Evolutionary conservation across 306 rosid genomes (phyloP).

Genomic region (Dryas octopetala): DNA sequence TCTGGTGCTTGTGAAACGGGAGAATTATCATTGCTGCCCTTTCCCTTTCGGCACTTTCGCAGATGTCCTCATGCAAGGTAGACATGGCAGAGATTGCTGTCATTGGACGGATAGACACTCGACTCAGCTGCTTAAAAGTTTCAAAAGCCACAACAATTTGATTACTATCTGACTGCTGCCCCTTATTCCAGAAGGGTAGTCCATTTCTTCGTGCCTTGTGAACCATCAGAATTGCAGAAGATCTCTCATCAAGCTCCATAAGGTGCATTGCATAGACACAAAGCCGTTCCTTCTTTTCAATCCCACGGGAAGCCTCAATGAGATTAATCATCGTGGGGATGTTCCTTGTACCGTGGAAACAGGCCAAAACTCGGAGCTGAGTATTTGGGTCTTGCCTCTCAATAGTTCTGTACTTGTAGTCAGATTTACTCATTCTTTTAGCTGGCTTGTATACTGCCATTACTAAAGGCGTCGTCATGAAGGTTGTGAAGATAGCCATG

Average conservation of each 20-base stretch:
- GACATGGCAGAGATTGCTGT: conserved; percentile 55
- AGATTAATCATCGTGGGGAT: conserved; percentile 72
- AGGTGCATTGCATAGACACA: conserved; percentile 88
- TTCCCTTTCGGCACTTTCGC: conserved; percentile 46
- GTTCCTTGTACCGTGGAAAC: conserved; percentile 62
- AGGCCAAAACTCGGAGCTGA: conserved; percentile 59
- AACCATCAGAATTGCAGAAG: conserved; percentile 68
- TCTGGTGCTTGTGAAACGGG: conserved; percentile 67
- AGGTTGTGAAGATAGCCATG: conserved; percentile 89
- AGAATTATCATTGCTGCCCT: conserved; percentile 55
- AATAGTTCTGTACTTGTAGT: conserved; percentile 56
- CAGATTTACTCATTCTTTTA: conserved; percentile 37
- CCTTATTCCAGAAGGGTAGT: conserved; percentile 64
- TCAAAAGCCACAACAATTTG: conserved; percentile 62
- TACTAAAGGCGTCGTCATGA: conserved; percentile 81
- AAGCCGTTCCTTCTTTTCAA: conserved; percentile 50
- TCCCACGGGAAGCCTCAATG: conserved; percentile 80
- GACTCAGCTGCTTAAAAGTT: conserved; percentile 50
- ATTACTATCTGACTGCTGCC: conserved; percentile 22
- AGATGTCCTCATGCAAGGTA: conserved; percentile 56
- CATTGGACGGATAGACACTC: conserved; percentile 67
- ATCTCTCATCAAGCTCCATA: conserved; percentile 65
- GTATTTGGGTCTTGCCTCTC: conserved; percentile 50
- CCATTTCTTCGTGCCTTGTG: conserved; percentile 61
- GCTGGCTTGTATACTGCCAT: conserved; percentile 65